Percentiles rank a stretch among this genome's conserved stretches.
Conservation (phyloP, 1,284 basidiomycete genomes). For the Cutaneotrichosporon arboriforme region DNA sequence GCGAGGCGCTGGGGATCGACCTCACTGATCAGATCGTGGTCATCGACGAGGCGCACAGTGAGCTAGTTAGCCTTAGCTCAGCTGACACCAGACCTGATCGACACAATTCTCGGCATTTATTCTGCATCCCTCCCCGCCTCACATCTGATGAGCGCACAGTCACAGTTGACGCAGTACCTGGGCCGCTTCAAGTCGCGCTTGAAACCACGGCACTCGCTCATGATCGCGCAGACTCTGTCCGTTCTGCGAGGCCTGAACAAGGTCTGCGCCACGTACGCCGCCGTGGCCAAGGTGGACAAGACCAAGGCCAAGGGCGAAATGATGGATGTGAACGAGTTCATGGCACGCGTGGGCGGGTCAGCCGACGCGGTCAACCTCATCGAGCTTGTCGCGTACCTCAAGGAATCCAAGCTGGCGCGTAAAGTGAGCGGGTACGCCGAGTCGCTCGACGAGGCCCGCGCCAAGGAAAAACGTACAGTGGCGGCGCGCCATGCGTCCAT, state of each 20-base stretch:
- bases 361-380: conserved; percentile 69
- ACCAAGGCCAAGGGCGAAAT: conserved; percentile 36
- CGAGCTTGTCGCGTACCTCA: conserved; percentile 77
- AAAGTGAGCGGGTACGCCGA: conserved; percentile 74
- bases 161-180: conserved; percentile 77
- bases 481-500: conserved; percentile 49
- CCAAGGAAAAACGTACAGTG: conserved; percentile 4
- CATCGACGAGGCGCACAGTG: conserved; percentile 95
- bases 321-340: conserved; percentile 54
- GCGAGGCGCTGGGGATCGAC: conserved; percentile 81
- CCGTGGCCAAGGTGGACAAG: conserved; percentile 26
- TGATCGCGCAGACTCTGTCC: conserved; percentile 70
- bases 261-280: conserved; percentile 55
- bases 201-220: conserved; percentile 66
- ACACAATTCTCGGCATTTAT: conserved; percentile 81
- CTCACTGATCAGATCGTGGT: conserved; percentile 78
- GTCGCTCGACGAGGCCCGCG: conserved; percentile 49
- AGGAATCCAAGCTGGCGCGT: conserved; percentile 69
- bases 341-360: conserved; percentile 58
- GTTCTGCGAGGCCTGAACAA: conserved; percentile 64
- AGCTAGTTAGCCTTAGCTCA: conserved; percentile 33
- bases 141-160: conserved; percentile 60
- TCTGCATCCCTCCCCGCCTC: conserved; percentile 62
- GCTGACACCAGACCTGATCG: conserved; percentile 62
- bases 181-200: conserved; percentile 71